Percentiles rank a stretch among this genome's conserved stretches.
Conservation (phyloP, 1,139 yeast species). For the Kodamaea derodonti region DNA sequence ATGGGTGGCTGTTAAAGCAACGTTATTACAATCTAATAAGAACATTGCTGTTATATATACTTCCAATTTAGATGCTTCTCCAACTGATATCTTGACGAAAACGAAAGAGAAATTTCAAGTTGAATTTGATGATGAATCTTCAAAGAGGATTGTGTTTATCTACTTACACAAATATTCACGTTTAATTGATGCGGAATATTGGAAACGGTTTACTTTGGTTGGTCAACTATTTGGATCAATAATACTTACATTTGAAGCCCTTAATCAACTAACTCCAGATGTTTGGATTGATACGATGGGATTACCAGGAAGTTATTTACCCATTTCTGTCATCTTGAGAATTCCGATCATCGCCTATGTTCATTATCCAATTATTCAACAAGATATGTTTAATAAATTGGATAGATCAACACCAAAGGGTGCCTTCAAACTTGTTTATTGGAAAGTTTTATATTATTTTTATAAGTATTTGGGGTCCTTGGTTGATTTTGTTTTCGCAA, state of each 20-base stretch:
- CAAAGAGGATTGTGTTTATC: slow-evolving; percentile 62
- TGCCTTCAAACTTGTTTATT: slow-evolving; percentile 55
- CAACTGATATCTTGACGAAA: slow-evolving; percentile 52
- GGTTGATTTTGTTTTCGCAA: slow-evolving; percentile 66
- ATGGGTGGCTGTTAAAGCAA: slow-evolving; percentile 87
- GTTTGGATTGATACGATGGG: slow-evolving; percentile 96
- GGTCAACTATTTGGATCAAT: slow-evolving; percentile 87
- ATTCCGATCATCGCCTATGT: slow-evolving; percentile 84
- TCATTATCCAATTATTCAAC: slow-evolving; percentile 89
- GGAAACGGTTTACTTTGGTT: slow-evolving; percentile 76
- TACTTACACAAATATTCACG: slow-evolving; percentile 56
- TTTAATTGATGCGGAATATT: slow-evolving; percentile 65
- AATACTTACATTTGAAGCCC: slow-evolving; percentile 66
- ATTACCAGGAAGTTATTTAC: slow-evolving; percentile 74
- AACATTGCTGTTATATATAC: slow-evolving; percentile 77
- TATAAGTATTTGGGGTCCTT: slow-evolving; percentile 66
- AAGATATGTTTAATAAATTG: slow-evolving; percentile 73
- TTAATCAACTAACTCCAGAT: slow-evolving; percentile 71
- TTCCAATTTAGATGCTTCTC: slow-evolving; percentile 53
- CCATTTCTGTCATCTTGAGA: slow-evolving; percentile 50
- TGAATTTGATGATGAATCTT: slow-evolving; percentile 29
- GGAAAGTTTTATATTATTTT: slow-evolving; percentile 60
- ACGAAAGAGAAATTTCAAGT: slow-evolving; percentile 68
- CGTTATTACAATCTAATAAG: slow-evolving; percentile 47
- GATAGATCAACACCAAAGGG: slow-evolving; percentile 26